phyloP scores from a whole-genome alignment of 306 rosid species.

The Quercus wislizeni region DNA sequence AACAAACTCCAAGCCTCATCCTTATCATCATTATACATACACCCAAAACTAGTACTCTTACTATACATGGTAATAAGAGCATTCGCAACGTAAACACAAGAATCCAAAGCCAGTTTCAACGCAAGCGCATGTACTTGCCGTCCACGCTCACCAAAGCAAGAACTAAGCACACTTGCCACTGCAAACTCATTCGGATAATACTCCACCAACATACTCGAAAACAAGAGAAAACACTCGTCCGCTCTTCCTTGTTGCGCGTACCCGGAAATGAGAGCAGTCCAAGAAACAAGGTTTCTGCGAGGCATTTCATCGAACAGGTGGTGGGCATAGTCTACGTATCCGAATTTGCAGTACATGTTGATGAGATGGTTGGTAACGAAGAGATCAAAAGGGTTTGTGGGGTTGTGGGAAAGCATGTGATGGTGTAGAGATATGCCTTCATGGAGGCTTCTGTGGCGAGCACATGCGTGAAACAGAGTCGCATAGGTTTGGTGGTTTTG shows the following conservation, averaged over 20 bases:
- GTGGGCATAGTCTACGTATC: constrained; percentile 42
- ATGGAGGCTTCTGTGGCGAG: constrained; percentile 46
- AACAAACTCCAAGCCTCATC: constrained; percentile 70
- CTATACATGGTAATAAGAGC: constrained; percentile 85
- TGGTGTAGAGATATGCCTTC: constrained; percentile 66
- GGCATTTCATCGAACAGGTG: constrained; percentile 70
- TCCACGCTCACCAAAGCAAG: constrained; percentile 47
- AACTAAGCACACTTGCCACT: constrained; percentile 68
- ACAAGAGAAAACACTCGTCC: constrained; percentile 49
- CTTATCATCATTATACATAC: constrained; percentile 23
- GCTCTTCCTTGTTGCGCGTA: constrained; percentile 45
- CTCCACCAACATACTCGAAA: constrained; percentile 46
- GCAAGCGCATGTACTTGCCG: constrained; percentile 78
- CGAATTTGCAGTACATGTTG: constrained; percentile 77
- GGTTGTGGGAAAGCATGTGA: constrained; percentile 46
- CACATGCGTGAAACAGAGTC: constrained; percentile 66
- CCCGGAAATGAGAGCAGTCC: constrained; percentile 82
- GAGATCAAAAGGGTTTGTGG: constrained; percentile 34
- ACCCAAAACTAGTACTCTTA: constrained; percentile 33
- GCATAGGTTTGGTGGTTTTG: constrained; percentile 58
- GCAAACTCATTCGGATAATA: constrained; percentile 75
- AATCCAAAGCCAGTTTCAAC: constrained; percentile 66
- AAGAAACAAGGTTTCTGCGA: constrained; percentile 60
- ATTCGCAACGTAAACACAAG: constrained; percentile 60
- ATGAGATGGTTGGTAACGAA: constrained; percentile 69